Evolutionary conservation across 2,329 filamentous ascomycete genomes (phyloP), one percentile per base, ranked within the genome.

Genomic region (Hymenoscyphus fraxineus): DNA sequence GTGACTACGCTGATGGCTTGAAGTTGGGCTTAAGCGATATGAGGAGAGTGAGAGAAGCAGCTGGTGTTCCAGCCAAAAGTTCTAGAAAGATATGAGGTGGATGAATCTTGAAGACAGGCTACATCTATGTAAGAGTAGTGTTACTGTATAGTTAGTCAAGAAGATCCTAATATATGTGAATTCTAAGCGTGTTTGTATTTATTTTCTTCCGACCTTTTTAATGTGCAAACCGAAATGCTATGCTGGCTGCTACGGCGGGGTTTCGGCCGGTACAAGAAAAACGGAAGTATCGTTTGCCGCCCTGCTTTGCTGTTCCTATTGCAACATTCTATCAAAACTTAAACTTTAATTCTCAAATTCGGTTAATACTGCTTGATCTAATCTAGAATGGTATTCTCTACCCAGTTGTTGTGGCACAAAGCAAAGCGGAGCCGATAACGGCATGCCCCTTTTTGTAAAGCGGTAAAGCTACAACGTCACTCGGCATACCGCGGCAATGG

Each of bases 21-120:
- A 85, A 89, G 57, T 78, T 97, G 68, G 88, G 82, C 47, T 81
- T 83, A 66, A 82, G 83, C 63, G 93, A 97, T 71, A 80, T 97
- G 70, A 83, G 88, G 70, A 79, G 89, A 64, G 93, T 92, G 4
- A 88, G 83, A 75, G 88, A 92, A 73, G 88, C 88, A 12, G 70
- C 70, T 41, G 62, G 62, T 35, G 57, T 40, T 31, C 27, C 41
- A 35, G 35, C 16, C 15, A 35, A 10, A 6, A 35, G 2, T 35
- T 35, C 35, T 35, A 35, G 9, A 35, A 41, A 31, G 12, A 55
- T 32, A 32, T 58, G 61, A 39, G 61, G 56, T 32, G 15, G 38
- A 35, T 35, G 35, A 60, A 39, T 22, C 19, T 47, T 54, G 16
- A 60, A 39, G 41, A 62, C 35, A 38, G 39, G 54, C n/a, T 47